Conservation (phyloP, 345 rosid genomes). For the Hirschfeldia incana region DNA sequence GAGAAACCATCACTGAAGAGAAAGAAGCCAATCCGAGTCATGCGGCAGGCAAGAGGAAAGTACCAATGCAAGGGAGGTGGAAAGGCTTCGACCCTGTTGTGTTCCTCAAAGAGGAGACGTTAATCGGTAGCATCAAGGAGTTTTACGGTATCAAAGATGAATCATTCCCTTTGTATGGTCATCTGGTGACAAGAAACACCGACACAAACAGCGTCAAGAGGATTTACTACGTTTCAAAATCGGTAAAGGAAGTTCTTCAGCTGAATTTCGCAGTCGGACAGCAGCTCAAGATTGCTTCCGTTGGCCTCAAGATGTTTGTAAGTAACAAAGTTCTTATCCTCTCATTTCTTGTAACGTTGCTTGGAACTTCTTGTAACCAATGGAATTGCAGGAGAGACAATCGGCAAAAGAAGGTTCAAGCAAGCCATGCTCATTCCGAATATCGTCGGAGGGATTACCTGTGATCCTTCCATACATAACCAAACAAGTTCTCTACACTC, state of each 20-base stretch:
- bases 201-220: slow-evolving; percentile 80
- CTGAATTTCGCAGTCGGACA: slow-evolving; percentile 83
- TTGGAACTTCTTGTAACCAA: neutral
- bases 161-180: slow-evolving; percentile 70
- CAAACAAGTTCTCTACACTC: slow-evolving; percentile 68
- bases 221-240: slow-evolving; percentile 85
- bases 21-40: slow-evolving; percentile 46
- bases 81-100: slow-evolving; percentile 90
- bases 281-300: slow-evolving; percentile 90
- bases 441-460: slow-evolving; percentile 95
- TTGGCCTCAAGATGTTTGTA: slow-evolving; percentile 97
- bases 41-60: slow-evolving; percentile 64
- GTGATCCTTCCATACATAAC: slow-evolving; percentile 86
- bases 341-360: neutral
- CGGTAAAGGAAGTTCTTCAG: slow-evolving; percentile 79
- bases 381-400: slow-evolving; percentile 67
- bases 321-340: neutral
- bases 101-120: slow-evolving; percentile 69
- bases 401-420: slow-evolving; percentile 72
- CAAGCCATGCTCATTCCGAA: slow-evolving; percentile 76
- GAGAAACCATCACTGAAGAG: slow-evolving; percentile 41
- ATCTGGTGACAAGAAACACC: slow-evolving; percentile 77
- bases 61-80: slow-evolving; percentile 93
- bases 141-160: slow-evolving; percentile 68
- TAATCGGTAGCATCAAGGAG: slow-evolving; percentile 62